These are phyloP conservation scores for Haplosporangium sp. DNA, from an alignment of 371 early-diverging fungal genomes.

Conservation along the genomic window DNA sequence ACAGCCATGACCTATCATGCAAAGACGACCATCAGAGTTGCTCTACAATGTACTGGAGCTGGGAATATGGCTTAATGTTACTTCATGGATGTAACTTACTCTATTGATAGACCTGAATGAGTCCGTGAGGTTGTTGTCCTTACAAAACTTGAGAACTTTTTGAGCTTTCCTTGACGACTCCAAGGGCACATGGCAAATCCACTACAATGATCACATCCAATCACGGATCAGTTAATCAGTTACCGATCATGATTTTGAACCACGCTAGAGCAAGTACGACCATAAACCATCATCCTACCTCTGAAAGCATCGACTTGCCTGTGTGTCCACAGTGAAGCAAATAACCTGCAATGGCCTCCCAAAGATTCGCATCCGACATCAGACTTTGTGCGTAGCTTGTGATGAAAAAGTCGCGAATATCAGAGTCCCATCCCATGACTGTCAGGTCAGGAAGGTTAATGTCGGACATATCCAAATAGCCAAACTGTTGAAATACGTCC, in stretches of 20 bases:
- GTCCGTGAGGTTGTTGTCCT: conserved; percentile 27
- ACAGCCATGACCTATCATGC: conserved; percentile 40
- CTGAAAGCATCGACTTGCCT: conserved; percentile 29
- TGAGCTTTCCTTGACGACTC: conserved; percentile 30
- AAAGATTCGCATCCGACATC: conserved; percentile 34
- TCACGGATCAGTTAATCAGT: neutral
- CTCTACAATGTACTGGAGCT: no score
- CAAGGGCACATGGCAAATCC: conserved; percentile 52
- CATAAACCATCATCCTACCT: conserved; percentile 15
- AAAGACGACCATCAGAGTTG: no score
- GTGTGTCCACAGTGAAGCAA: conserved; percentile 35
- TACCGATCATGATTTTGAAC: neutral
- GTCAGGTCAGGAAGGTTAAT: conserved; percentile 24
- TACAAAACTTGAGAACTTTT: conserved; percentile 45
- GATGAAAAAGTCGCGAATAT: conserved; percentile 46
- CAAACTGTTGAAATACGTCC: conserved; percentile 37
- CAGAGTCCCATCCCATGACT: conserved; percentile 19
- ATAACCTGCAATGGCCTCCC: conserved; percentile 49
- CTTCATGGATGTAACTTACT: conserved; percentile 9
- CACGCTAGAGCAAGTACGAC: neutral
- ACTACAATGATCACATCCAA: conserved; percentile 9
- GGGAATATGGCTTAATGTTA: no score
- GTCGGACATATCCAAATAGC: conserved; percentile 34
- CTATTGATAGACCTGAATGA: conserved; percentile 45
- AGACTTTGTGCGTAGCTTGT: conserved; percentile 48